Evolutionary conservation across 768 basidiomycete species (phyloP), one percentile per base, ranked within the genome.

Genomic region (Agrocybe praecox): DNA sequence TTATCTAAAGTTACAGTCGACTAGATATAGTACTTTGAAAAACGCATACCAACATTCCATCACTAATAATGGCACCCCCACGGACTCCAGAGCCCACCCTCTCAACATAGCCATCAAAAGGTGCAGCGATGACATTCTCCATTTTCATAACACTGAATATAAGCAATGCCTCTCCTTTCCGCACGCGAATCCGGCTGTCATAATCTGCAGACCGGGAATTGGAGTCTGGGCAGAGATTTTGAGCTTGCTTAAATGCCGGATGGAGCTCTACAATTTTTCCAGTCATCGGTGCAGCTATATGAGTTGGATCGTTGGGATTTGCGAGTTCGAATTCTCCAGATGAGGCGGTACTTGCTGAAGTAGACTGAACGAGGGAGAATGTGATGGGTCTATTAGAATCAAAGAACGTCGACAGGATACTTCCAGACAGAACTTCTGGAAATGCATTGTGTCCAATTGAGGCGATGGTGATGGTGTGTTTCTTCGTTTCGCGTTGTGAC

Each of bases 71-170:
- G 17, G 60, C 65, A 1, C 75, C 74, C 29, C 62, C 57, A 29
- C 61, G 62, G n/a, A 75, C 58, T 1, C 74, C 74, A 45, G 66
- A 72, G 7, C 74, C 75, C 21, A 66, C 36, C 43, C 68, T 63
- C 47, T 65, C 63, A 5, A 77, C 60, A 47, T 61, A 53, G 26
- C 71, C 73, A 62, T 73, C 70, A 26, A 50, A 55, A 0, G 70
- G 69, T 12, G 72, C 67, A 5, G 57, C 43, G 18, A 77, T 55
- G 4, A 64, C 61, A 53, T 66, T 76, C 55, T 77, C 76, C 74
- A 77, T 77, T 67, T 77, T 77, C 76, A 77, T 77, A 21, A 72
- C 69, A 40, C 72, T 77, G 34, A 77, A 47, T 9, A 72, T 63
- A 22, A 73, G 52, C 18, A 77, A 21, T 3, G 69, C 59, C 14